Evolutionary conservation across 192 early-diverging fungal genomes (phyloP).

Genomic region (Rhizophagus clarus): DNA sequence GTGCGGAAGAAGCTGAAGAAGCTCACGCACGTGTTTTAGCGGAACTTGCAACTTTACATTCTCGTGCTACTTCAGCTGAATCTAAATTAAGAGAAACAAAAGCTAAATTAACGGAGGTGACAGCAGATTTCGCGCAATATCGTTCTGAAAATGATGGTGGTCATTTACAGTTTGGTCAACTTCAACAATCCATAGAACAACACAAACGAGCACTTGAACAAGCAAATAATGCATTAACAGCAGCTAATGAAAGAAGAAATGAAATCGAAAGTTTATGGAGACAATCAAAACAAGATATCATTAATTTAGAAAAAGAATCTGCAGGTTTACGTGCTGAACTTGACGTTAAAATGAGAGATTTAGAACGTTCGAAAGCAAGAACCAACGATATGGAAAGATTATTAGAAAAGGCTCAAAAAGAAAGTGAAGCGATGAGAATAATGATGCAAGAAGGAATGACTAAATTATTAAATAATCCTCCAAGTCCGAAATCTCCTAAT

Average conservation of each 20-base stretch:
- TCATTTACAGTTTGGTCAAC: slow-evolving; percentile 30
- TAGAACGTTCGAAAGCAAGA: slow-evolving; percentile 35
- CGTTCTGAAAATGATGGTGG: slow-evolving; percentile 37
- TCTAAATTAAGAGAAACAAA: slow-evolving; percentile 40
- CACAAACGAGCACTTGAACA: slow-evolving; percentile 46
- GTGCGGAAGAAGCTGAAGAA: slow-evolving; percentile 49
- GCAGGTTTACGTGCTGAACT: slow-evolving; percentile 36
- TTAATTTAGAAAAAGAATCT: slow-evolving; percentile 37
- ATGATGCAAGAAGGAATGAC: slow-evolving; percentile 48
- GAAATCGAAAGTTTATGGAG: slow-evolving; percentile 44
- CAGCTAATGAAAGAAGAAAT: slow-evolving; percentile 44
- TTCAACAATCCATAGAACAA: slow-evolving; percentile 44
- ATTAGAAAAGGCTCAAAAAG: slow-evolving; percentile 44
- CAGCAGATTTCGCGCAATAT: slow-evolving; percentile 40
- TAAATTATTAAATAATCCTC: slow-evolving; percentile 31
- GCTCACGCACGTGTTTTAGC: slow-evolving; percentile 47
- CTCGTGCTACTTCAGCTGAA: slow-evolving; percentile 46
- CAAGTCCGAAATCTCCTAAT: slow-evolving; percentile 27
- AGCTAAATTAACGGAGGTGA: slow-evolving; percentile 34
- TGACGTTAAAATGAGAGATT: slow-evolving; percentile 38
- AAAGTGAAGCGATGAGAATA: slow-evolving; percentile 38
- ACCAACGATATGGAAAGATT: slow-evolving; percentile 43
- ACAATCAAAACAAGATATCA: slow-evolving; percentile 40
- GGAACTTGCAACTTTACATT: slow-evolving; percentile 44
- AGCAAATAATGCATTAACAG: slow-evolving; percentile 38